Evolutionary conservation across 371 early-diverging fungal species (phyloP).

Genomic region (Batkoa obscura): DNA sequence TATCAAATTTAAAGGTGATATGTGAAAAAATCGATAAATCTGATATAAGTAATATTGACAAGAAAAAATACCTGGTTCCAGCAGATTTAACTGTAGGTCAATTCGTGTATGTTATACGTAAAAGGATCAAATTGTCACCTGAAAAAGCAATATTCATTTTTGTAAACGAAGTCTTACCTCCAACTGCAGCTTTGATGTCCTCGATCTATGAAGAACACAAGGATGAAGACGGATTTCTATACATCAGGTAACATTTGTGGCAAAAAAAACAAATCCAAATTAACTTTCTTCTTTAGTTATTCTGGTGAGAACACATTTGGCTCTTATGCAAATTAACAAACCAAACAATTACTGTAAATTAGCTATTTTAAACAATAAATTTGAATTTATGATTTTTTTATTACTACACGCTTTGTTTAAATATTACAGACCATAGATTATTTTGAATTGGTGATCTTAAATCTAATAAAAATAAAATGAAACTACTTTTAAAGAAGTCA

Average conservation of each 20-base stretch:
- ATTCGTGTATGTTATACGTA: constrained; percentile 90
- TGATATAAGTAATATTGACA: constrained; percentile 88
- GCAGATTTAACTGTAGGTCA: constrained; percentile 93
- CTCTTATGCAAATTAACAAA: background rate
- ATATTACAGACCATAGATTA: too few species aligned
- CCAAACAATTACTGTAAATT: too few species aligned
- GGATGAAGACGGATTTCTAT: constrained; percentile 91
- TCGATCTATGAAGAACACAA: constrained; percentile 86
- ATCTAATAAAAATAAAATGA: too few species aligned
- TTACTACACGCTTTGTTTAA: too few species aligned
- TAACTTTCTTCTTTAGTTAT: constrained; percentile 1
- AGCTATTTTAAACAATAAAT: too few species aligned
- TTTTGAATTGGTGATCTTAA: too few species aligned
- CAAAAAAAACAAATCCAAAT: background rate
- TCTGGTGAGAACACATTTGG: constrained; percentile 5
- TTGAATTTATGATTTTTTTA: too few species aligned
- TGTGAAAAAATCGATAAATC: constrained; percentile 94
- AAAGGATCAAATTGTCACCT: constrained; percentile 77
- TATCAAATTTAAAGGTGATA: constrained; percentile 24
- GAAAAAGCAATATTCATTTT: constrained; percentile 97
- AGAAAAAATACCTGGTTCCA: constrained; percentile 96
- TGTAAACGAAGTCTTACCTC: constrained; percentile 87
- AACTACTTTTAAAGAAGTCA: too few species aligned
- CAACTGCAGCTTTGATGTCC: constrained; percentile 69
- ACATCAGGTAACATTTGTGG: constrained; percentile 45